Conservation (phyloP, 140 eudicot species). For the Ambrosia hybrid region DNA sequence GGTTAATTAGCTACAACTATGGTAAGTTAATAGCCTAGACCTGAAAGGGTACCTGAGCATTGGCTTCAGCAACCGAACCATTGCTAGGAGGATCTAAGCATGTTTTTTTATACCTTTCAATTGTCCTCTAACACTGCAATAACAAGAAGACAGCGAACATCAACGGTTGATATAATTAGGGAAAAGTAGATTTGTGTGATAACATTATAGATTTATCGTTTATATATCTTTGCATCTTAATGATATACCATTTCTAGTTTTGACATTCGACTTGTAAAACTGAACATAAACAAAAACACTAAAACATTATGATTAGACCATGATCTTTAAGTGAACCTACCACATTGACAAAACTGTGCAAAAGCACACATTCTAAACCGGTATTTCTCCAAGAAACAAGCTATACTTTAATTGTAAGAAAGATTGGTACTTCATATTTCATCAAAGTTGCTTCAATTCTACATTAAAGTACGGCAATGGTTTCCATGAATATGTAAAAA, state of each 20-base stretch:
- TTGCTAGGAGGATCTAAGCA: slow-evolving; percentile 69
- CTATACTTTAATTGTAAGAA: too few species aligned
- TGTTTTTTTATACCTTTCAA: slow-evolving; percentile 95
- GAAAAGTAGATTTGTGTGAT: neutral
- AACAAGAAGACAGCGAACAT: neutral
- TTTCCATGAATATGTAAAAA: too few species aligned
- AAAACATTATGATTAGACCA: neutral
- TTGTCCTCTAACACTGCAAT: slow-evolving; percentile 77
- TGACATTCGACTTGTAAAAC: neutral
- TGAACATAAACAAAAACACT: neutral
- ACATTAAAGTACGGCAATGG: too few species aligned
- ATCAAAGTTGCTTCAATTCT: too few species aligned
- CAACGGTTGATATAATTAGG: neutral
- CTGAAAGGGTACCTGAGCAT: slow-evolving; percentile 73
- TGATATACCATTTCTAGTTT: neutral
- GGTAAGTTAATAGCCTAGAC: neutral
- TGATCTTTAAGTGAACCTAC: neutral
- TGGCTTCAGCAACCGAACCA: slow-evolving; percentile 82
- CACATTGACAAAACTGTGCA: neutral
- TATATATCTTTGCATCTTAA: neutral
- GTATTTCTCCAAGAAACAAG: too few species aligned
- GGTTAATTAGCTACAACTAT: slow-evolving; percentile 1
- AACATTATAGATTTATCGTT: neutral
- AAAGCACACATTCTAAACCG: too few species aligned
- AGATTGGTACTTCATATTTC: too few species aligned